Percentiles rank a stretch among this genome's conserved stretches.
Evolutionary conservation across 805 yeast genomes (phyloP).

Genomic region (Saccharomycopsis javanensis): DNA sequence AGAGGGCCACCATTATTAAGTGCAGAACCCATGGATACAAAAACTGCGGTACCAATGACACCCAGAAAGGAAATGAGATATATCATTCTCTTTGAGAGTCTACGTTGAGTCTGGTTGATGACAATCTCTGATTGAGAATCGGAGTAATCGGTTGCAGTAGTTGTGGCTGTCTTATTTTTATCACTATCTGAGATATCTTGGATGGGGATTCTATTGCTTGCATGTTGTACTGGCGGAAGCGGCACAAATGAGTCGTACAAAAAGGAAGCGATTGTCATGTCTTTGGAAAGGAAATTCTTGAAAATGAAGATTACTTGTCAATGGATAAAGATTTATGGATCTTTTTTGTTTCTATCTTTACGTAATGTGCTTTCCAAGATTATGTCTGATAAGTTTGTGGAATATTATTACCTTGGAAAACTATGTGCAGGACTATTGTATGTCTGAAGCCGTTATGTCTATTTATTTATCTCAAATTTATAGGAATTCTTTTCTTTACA

Average conservation of each 20-base stretch:
- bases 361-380: too few relatives aligned
- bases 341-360: too few relatives aligned
- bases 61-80: slow-evolving; percentile 76
- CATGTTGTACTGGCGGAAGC: slow-evolving; percentile 2
- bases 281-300: too few relatives aligned
- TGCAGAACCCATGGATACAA: slow-evolving; percentile 61
- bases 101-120: slow-evolving; percentile 12
- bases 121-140: not conserved
- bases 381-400: too few relatives aligned
- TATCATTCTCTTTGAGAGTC: slow-evolving; percentile 45
- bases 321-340: too few relatives aligned
- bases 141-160: not conserved
- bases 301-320: too few relatives aligned
- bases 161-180: not conserved
- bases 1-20: slow-evolving; percentile 63
- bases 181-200: not conserved
- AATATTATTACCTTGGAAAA: too few relatives aligned
- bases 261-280: slow-evolving; percentile 3
- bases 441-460: too few relatives aligned
- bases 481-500: too few relatives aligned
- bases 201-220: too few relatives aligned
- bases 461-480: too few relatives aligned
- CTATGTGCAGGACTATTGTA: too few relatives aligned
- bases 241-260: slow-evolving; percentile 8
- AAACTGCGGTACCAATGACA: slow-evolving; percentile 72